A percentile compares a stretch with the other conserved stretches of the same genome.
These are phyloP conservation scores for Penicillium taxi DNA, from an alignment of 495 filamentous ascomycete species.

Conservation along the genomic window DNA sequence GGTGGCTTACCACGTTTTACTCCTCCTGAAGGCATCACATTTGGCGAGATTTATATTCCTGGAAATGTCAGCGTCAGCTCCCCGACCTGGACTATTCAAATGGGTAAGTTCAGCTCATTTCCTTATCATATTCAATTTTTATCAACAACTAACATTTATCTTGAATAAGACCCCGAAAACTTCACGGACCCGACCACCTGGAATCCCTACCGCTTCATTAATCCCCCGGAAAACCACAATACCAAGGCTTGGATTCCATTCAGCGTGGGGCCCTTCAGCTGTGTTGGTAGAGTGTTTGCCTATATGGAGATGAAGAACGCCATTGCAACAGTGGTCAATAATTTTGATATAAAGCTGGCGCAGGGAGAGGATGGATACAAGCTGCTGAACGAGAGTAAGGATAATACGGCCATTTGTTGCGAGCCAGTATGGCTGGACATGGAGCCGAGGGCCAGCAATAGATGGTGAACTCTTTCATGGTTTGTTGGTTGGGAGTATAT, in stretches of 20 bases:
- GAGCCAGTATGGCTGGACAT: background rate
- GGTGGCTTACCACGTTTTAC: constrained; percentile 30
- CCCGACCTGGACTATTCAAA: constrained; percentile 3
- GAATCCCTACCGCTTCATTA: constrained; percentile 2
- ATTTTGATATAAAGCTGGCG: constrained; percentile 1
- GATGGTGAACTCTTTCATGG: no score
- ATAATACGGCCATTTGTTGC: constrained; percentile 1
- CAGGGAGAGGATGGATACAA: background rate
- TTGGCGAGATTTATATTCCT: constrained; percentile 39
- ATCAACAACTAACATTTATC: background rate
- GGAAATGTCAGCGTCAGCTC: constrained; percentile 26
- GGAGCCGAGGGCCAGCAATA: no score
- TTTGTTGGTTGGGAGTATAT: no score
- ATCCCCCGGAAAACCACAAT: background rate
- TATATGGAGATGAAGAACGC: constrained; percentile 5
- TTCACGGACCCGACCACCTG: constrained; percentile 1
- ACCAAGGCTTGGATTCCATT: constrained; percentile 4
- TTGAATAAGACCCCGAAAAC: background rate
- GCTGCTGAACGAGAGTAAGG: constrained; percentile 1
- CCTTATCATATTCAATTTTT: background rate
- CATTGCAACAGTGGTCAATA: constrained; percentile 1
- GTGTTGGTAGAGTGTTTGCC: constrained; percentile 1
- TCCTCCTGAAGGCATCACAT: constrained; percentile 35
- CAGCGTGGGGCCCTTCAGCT: constrained; percentile 2
- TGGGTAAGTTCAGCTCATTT: background rate